Evolutionary conservation across 202 grass and related monocot genomes (phyloP), one percentile per base, ranked within the genome.

Genomic region (Brachypodium distachyon): DNA sequence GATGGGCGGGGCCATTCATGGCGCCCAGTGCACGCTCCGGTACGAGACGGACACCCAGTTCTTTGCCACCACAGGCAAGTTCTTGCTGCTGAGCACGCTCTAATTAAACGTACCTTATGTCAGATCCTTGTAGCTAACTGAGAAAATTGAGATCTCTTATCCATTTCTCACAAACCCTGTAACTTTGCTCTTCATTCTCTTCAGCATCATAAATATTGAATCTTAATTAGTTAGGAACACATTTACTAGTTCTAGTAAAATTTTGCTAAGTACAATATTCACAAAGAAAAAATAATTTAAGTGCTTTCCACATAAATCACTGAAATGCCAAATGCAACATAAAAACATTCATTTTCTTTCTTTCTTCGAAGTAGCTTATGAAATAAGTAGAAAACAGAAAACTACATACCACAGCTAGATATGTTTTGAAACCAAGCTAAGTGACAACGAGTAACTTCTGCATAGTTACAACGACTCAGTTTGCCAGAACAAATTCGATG

Each of bases 21-120:
- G 82, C 12, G 69, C 81, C 40, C 42, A 66, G 66, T 92, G 89
- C 51, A 80, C 41, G 34, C 7, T 92, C 48, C 76, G 86, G 62
- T 83, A 92, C 58, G 86, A 88, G 68, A 50, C 66, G 39, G 53
- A 41, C 72, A 50, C 70, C 52, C 80, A 59, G 39, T 92, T 85
- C 80, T 84, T 85, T 60, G 76, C 79, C 33, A 23, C 7, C 49
- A 83, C 66, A 64, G 81, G 62, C 37, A 63, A 73, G 39, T 67
- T 79, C 23, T 19, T 70, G 23, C 28, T 36, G 11, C 48, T 56
- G 12, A 16, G 60, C 66, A 21, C 33, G 58, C 18, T 56, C 49
- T 53, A 42, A 37, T 33, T 68, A 21, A 60, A 1, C 44, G 54
- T 70, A 21, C 3, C 23, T 4, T 8, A 6, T 50, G 7, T 73